Evolutionary conservation across 2,329 filamentous ascomycete genomes (phyloP).

Genomic region (Aspergillus pseudoterreus): DNA sequence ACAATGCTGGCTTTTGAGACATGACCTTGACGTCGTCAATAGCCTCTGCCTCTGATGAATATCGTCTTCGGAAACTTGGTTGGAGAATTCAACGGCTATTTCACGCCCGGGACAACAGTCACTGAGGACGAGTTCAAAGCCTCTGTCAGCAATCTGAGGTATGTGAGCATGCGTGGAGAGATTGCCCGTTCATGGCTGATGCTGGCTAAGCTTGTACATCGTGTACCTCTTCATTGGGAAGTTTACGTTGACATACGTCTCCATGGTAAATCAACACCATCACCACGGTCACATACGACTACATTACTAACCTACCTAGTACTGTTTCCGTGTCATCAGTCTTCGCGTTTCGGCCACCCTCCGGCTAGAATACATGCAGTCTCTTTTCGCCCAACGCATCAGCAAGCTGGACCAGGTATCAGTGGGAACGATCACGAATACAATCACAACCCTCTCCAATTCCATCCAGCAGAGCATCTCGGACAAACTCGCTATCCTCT

Average conservation of each 20-base stretch:
- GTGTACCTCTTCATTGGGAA: constrained; percentile 57
- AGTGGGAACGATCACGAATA: constrained; percentile 48
- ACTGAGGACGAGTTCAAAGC: constrained; percentile 48
- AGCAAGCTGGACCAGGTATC: constrained; percentile 49
- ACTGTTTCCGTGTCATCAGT: constrained; percentile 47
- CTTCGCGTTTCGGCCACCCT: constrained; percentile 50
- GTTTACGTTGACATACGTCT: constrained; percentile 53
- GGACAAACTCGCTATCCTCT: constrained; percentile 46
- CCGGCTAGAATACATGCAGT: constrained; percentile 48
- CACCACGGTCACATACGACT: neutral
- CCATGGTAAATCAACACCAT: constrained; percentile 40
- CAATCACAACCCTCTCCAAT: constrained; percentile 52
- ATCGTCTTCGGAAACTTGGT: constrained; percentile 56
- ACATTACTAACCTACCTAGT: constrained; percentile 20
- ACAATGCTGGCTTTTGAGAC: neutral
- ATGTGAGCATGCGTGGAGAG: neutral
- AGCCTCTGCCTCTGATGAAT: constrained; percentile 52
- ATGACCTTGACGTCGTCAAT: neutral
- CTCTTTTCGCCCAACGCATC: constrained; percentile 50
- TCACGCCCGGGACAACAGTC: constrained; percentile 37
- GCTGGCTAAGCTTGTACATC: constrained; percentile 47
- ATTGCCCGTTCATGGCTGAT: neutral
- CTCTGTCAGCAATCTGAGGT: constrained; percentile 43
- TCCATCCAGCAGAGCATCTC: constrained; percentile 54
- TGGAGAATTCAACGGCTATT: constrained; percentile 56